Conservation (phyloP, 208 protist species). For the Trypanosomatidae sp. region DNA sequence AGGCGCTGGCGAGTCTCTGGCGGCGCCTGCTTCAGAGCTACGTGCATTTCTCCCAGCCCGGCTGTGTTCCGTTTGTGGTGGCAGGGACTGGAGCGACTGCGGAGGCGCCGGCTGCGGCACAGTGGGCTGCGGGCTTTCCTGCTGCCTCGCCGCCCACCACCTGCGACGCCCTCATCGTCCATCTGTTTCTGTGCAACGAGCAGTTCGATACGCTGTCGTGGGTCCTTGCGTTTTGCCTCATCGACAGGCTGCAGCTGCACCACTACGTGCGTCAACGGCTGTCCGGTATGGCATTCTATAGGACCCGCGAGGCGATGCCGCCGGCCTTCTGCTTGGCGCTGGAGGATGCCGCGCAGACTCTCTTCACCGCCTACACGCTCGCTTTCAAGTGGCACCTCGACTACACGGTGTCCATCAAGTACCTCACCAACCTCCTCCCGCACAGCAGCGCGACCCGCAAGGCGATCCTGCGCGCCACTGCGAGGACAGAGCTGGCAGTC, state of each 20-base stretch:
- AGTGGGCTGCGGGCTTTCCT: conserved; percentile 36
- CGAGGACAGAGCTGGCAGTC: conserved; percentile 33
- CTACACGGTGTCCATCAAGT: conserved; percentile 52
- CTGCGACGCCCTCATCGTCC: conserved; percentile 65
- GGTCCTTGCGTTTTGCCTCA: conserved; percentile 77
- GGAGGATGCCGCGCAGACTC: conserved; percentile 20
- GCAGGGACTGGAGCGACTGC: no score
- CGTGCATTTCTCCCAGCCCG: conserved; percentile 24
- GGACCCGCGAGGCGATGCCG: not conserved
- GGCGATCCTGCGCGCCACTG: conserved; percentile 23
- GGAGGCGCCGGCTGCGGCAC: not conserved
- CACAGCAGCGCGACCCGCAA: conserved; percentile 13
- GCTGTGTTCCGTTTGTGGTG: conserved; percentile 21
- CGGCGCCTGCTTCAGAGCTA: conserved; percentile 35
- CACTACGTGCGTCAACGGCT: conserved; percentile 44
- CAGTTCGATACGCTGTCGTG: conserved; percentile 55
- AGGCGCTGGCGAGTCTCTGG: conserved; percentile 29
- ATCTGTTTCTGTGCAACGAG: conserved; percentile 52
- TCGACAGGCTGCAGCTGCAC: conserved; percentile 60
- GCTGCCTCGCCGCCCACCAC: not conserved
- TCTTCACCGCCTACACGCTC: conserved; percentile 68
- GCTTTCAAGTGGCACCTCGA: conserved; percentile 83
- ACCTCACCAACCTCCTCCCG: conserved; percentile 55
- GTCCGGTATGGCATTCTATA: conserved; percentile 17
- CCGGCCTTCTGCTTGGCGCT: conserved; percentile 2